Conservation (phyloP, 805 yeast species). For the Candida caryicola region DNA sequence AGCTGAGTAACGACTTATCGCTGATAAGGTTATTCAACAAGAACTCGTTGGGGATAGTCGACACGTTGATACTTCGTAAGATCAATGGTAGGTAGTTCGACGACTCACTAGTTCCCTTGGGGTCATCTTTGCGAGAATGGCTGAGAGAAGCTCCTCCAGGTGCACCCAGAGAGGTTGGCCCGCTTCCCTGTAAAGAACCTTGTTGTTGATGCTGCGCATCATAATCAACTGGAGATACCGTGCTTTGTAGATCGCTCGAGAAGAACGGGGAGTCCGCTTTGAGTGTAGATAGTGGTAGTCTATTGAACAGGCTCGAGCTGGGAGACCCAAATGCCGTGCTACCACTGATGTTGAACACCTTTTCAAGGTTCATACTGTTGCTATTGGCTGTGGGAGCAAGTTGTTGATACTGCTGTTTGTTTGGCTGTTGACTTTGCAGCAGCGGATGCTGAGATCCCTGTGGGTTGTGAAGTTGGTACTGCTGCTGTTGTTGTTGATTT, state of each 20-base stretch:
- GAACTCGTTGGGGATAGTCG: conserved; percentile 58
- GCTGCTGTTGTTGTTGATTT: no score
- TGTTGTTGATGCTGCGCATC: conserved; percentile 2
- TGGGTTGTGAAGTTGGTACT: no score
- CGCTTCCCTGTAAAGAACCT: background rate
- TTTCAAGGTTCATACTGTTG: background rate
- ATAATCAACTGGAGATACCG: conserved; percentile 17
- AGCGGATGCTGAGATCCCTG: no score
- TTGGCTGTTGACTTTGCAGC: no score
- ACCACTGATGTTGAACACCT: conserved; percentile 4
- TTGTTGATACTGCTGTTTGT: no score
- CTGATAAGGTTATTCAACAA: conserved; percentile 34
- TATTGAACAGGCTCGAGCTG: conserved; percentile 6
- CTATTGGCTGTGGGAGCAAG: background rate
- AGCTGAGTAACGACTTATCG: conserved; percentile 20
- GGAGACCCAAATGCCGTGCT: conserved; percentile 20
- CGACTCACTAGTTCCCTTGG: conserved; percentile 26
- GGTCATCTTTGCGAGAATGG: background rate
- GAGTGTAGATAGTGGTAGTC: conserved; percentile 8
- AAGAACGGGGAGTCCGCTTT: conserved; percentile 20
- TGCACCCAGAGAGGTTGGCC: background rate
- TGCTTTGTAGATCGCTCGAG: conserved; percentile 11
- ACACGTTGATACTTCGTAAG: conserved; percentile 58
- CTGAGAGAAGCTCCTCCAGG: no score
- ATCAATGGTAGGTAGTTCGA: conserved; percentile 69